A percentile compares a stretch with the other conserved stretches of the same genome.
phyloP scores from a whole-genome alignment of 2,329 filamentous ascomycete species.

The Colletotrichum noveboracense region DNA sequence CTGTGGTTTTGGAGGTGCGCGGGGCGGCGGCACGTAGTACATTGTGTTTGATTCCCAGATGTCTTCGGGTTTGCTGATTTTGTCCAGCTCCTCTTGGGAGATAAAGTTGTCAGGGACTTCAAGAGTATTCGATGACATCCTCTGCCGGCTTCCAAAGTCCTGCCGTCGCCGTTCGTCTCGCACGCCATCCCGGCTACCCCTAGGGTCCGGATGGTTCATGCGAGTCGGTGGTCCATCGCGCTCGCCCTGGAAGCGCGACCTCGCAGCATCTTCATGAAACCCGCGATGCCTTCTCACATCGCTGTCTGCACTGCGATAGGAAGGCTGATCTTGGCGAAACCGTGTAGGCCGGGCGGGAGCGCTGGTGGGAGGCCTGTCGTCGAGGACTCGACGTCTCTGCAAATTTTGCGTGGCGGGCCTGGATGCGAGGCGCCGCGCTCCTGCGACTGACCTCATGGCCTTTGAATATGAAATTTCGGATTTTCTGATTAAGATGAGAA shows the following conservation, averaged over 20 bases:
- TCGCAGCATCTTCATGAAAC: neutral
- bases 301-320: neutral
- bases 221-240: neutral
- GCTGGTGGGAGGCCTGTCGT: neutral
- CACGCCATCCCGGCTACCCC: neutral
- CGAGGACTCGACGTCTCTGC: neutral
- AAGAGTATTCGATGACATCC: neutral
- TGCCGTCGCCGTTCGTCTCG: neutral
- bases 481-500: neutral
- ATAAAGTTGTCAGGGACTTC: neutral
- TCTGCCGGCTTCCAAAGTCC: neutral
- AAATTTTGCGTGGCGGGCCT: neutral
- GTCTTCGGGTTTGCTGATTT: neutral
- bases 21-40: neutral
- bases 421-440: neutral
- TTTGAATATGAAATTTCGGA: fast-evolving
- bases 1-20: neutral
- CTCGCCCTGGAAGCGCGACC: neutral
- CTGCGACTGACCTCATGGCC: neutral
- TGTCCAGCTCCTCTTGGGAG: neutral
- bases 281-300: neutral
- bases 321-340: neutral
- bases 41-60: conserved; percentile 6
- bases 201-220: neutral
- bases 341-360: neutral